phyloP scores from a whole-genome alignment of 2,329 filamentous ascomycete genomes.

The Cladosporium sp. region DNA sequence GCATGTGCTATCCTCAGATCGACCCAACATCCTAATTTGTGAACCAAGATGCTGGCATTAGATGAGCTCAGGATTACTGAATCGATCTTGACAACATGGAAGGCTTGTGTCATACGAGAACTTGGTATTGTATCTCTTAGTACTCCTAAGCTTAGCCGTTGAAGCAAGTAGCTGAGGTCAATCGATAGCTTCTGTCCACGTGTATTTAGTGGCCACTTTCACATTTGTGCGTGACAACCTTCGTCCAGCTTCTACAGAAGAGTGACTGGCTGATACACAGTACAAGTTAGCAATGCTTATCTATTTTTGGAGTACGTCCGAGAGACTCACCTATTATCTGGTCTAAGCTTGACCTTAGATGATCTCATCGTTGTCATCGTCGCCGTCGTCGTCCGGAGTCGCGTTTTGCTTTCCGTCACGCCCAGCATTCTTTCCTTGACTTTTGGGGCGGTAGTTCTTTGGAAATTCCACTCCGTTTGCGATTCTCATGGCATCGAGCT shows the following conservation, averaged over 20 bases:
- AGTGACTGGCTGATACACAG: neutral
- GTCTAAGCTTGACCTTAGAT: neutral
- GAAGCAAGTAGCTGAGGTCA: neutral
- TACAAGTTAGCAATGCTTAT: neutral
- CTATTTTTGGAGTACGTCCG: neutral
- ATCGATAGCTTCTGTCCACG: neutral
- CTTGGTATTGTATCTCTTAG: neutral
- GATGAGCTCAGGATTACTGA: neutral
- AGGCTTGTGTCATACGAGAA: neutral
- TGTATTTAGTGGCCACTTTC: neutral
- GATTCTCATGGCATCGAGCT: neutral
- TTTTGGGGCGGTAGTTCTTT: neutral
- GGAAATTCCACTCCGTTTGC: neutral
- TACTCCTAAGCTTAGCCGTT: neutral
- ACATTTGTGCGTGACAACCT: neutral
- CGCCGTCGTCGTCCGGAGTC: neutral
- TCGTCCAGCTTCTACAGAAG: neutral
- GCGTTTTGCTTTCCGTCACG: neutral
- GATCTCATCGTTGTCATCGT: neutral
- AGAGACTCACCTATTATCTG: neutral
- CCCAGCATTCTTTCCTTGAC: neutral
- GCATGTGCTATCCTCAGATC: neutral
- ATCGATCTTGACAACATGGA: neutral
- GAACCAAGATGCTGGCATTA: neutral
- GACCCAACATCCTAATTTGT: neutral